phyloP scores from a whole-genome alignment of 441 rosid genomes.

The Erysimum cheiri region DNA sequence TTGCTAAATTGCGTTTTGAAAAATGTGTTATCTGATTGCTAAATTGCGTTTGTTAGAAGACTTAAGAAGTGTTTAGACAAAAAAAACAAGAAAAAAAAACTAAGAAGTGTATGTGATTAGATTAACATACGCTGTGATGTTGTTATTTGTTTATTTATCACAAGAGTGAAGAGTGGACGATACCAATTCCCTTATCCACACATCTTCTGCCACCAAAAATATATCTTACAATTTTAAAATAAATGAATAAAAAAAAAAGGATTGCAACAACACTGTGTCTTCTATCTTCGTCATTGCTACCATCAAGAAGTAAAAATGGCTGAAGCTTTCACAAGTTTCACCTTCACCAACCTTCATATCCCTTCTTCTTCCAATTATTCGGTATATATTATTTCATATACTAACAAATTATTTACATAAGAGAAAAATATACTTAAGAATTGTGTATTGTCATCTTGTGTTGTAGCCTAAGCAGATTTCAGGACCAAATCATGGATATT shows the following conservation, averaged over 20 bases:
- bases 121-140: slow-evolving; percentile 20
- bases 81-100: neutral
- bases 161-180: slow-evolving; percentile 46
- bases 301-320: slow-evolving; percentile 50
- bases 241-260: neutral
- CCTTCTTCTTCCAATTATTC: slow-evolving; percentile 32
- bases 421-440: neutral
- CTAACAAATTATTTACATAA: neutral
- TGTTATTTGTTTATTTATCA: slow-evolving; percentile 11
- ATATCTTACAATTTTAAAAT: neutral
- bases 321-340: slow-evolving; percentile 55
- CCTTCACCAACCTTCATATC: slow-evolving; percentile 47
- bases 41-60: neutral
- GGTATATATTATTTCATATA: slow-evolving; percentile 29
- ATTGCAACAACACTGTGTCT: neutral
- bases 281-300: slow-evolving; percentile 15
- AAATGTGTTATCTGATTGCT: neutral
- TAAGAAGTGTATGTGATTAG: neutral
- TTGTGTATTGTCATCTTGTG: slow-evolving; percentile 7
- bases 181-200: slow-evolving; percentile 58
- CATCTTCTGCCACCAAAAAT: slow-evolving; percentile 17
- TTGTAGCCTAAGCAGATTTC: slow-evolving; percentile 55
- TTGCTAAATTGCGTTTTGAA: neutral
- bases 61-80: neutral
- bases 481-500: slow-evolving; percentile 42